A percentile compares a stretch with the other conserved stretches of the same genome.
phyloP scores from a whole-genome alignment of 2,329 filamentous ascomycete species.

The Hypoxylon sp. region DNA sequence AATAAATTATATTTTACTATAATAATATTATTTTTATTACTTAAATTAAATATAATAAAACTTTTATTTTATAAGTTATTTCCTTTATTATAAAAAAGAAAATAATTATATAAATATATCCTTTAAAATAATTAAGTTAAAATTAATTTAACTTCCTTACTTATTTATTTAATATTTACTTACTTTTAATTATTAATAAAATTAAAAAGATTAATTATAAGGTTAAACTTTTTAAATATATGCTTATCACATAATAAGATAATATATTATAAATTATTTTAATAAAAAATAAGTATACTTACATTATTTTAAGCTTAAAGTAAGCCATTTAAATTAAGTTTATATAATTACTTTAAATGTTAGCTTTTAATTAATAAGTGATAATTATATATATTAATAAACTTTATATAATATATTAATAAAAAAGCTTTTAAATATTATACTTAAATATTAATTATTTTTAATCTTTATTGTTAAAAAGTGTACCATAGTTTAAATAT shows the following conservation, averaged over 20 bases:
- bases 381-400: slow-evolving; percentile 5
- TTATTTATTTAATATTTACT: background rate
- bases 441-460: slow-evolving; percentile 15
- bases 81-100: slow-evolving; percentile 7
- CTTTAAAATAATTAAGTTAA: slow-evolving; percentile 13
- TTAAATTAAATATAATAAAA: slow-evolving; percentile 13
- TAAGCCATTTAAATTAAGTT: slow-evolving; percentile 1
- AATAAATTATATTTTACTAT: slow-evolving; percentile 17
- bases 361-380: slow-evolving; percentile 5
- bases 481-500: slow-evolving; percentile 9
- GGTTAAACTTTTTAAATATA: background rate
- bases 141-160: slow-evolving; percentile 8
- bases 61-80: slow-evolving; percentile 14
- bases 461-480: background rate
- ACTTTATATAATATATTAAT: slow-evolving; percentile 17
- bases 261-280: background rate
- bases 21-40: slow-evolving; percentile 13
- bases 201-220: slow-evolving; percentile 10
- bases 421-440: background rate
- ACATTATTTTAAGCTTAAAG: slow-evolving; percentile 8
- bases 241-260: slow-evolving; percentile 2
- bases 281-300: background rate
- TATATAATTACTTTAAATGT: background rate
- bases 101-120: slow-evolving; percentile 10
- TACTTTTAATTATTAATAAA: slow-evolving; percentile 7